phyloP scores from a whole-genome alignment of 805 yeast genomes.

The Yarrowia sp. region DNA sequence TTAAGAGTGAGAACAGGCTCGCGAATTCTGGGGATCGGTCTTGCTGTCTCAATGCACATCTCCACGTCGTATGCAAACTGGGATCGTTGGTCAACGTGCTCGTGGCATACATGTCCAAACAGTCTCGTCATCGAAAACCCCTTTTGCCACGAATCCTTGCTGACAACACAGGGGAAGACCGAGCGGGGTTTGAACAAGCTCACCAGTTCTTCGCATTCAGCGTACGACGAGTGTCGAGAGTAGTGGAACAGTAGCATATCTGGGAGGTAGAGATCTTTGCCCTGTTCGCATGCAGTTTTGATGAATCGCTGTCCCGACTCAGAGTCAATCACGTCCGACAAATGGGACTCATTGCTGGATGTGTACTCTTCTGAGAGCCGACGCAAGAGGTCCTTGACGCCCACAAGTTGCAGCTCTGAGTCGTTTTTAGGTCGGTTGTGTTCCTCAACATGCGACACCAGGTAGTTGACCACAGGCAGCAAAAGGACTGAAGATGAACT shows the following conservation, averaged over 20 bases:
- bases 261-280: background rate
- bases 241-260: constrained; percentile 15
- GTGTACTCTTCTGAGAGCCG: constrained; percentile 4
- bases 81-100: constrained; percentile 12
- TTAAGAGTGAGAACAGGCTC: background rate
- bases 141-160: background rate
- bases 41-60: constrained; percentile 17
- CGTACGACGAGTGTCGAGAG: constrained; percentile 15
- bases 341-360: background rate
- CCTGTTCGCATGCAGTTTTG: background rate
- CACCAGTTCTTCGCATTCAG: background rate
- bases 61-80: constrained; percentile 12
- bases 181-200: background rate
- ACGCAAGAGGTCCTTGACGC: background rate
- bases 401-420: background rate
- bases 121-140: constrained; percentile 14
- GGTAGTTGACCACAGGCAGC: background rate
- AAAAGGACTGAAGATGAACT: background rate
- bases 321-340: background rate
- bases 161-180: constrained; percentile 19
- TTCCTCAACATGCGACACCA: background rate
- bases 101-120: constrained; percentile 3
- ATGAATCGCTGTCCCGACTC: constrained; percentile 1
- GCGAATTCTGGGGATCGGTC: background rate
- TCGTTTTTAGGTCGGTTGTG: constrained; percentile 5